Evolutionary conservation across 768 basidiomycete genomes (phyloP).

Genomic region (Kwoniella sp.): DNA sequence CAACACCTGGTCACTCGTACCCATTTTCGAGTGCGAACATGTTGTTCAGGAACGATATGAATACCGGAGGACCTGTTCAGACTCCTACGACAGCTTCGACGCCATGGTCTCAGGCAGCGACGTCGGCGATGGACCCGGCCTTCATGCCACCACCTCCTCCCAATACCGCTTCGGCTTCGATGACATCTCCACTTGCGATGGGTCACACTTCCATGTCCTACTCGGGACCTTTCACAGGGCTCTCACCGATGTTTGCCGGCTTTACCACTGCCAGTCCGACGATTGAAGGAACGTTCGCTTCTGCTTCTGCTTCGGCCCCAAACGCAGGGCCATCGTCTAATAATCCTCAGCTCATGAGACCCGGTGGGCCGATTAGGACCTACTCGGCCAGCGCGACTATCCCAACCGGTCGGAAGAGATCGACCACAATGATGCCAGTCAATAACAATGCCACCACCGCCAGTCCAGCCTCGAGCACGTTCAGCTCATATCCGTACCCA

Average conservation of each 20-base stretch:
- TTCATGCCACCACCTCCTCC: slow-evolving; percentile 17
- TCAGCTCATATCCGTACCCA: slow-evolving; percentile 20
- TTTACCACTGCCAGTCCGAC: slow-evolving; percentile 21
- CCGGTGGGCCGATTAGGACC: slow-evolving; percentile 22
- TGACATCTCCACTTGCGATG: slow-evolving; percentile 7
- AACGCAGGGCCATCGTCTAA: not conserved
- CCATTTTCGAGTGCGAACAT: slow-evolving; percentile 1
- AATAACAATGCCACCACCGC: not conserved
- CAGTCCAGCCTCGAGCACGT: slow-evolving; percentile 3
- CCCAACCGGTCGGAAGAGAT: slow-evolving; percentile 12
- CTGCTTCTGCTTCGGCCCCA: not conserved
- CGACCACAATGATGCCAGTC: slow-evolving; percentile 16
- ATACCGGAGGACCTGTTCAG: not conserved
- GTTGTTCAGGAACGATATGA: not conserved
- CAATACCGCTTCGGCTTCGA: slow-evolving; percentile 2
- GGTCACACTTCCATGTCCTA: slow-evolving; percentile 4
- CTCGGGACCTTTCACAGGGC: slow-evolving; percentile 16
- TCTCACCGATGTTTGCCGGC: slow-evolving; percentile 22
- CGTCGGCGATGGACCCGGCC: slow-evolving; percentile 9
- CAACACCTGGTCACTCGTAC: not conserved
- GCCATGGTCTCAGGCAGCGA: slow-evolving; percentile 12
- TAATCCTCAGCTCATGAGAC: slow-evolving; percentile 11
- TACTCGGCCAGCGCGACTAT: slow-evolving; percentile 19
- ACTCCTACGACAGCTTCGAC: slow-evolving; percentile 16
- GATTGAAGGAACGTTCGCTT: slow-evolving; percentile 1